Evolutionary conservation across 176 grass and related monocot genomes (phyloP), one percentile per base, ranked within the genome.

Genomic region (Cocos nucifera): DNA sequence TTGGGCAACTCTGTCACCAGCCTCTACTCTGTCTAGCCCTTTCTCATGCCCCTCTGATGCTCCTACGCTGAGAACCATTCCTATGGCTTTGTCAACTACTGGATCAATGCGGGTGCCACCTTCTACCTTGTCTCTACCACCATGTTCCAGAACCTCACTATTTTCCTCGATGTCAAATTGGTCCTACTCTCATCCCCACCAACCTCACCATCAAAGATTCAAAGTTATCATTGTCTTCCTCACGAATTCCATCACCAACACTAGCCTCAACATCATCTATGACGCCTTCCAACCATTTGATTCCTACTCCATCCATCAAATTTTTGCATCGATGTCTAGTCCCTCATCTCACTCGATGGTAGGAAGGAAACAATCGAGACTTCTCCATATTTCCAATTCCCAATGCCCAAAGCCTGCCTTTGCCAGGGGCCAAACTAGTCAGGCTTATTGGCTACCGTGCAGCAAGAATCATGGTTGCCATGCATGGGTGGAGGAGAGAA

Each of bases 261-360:
- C 50, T 15, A 76, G 70, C 64, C 52, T 68, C 35, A 73, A 56
- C 65, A 80, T 98, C 17, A 81, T 92, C 67, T 88, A 87, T 19
- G 86, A 92, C 67, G 84, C 92, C 17, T 78, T 88, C 59, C 87
- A 83, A 50, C 76, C 79, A 53, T 80, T 78, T 10, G 93, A 98
- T 54, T 89, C 66, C 30, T 98, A 98, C 84, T 62, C 83, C 18
- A 81, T 76, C 49, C 93, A 16, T 0, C 70, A 4, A 68, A 4
- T 17, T 98, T 98, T 70, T 79, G 75, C 57, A 81, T 81, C 59
- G 70, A 81, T 49, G 23, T 73, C 49, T 59, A 60, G 4, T 78
- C 84, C 6, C 80, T 98, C 49, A 63, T 82, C 51, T 58, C 81
- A 17, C 72, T 89, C 48, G 92, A 98, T 71, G 87, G 93, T 30